These are phyloP conservation scores for Clarkia xantiana DNA, from an alignment of 345 rosid genomes.

Conservation along the genomic window DNA sequence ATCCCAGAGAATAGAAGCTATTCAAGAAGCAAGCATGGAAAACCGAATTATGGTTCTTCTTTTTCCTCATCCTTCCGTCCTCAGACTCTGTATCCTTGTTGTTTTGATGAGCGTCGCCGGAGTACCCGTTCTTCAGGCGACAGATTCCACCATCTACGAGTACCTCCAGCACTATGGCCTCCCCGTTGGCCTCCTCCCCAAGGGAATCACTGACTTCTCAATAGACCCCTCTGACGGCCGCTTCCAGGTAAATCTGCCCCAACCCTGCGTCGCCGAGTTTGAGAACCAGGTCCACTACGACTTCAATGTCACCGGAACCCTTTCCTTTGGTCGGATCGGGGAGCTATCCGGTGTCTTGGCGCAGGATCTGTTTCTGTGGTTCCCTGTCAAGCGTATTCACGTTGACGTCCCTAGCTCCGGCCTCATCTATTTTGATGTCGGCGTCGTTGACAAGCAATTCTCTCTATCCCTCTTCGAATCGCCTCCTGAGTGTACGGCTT, in stretches of 20 bases:
- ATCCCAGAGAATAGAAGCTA: too few species aligned
- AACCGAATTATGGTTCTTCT: too few species aligned
- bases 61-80: not conserved
- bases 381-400: conserved; percentile 58
- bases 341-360: conserved; percentile 57
- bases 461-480: conserved; percentile 65
- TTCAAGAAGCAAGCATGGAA: too few species aligned
- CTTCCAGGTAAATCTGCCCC: conserved; percentile 38
- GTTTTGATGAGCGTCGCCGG: too few species aligned
- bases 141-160: conserved; percentile 20
- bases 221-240: conserved; percentile 36
- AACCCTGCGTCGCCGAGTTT: conserved; percentile 64
- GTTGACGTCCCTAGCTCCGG: conserved; percentile 71
- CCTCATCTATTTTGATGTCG: conserved; percentile 64
- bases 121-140: too few species aligned
- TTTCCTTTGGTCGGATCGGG: conserved; percentile 50
- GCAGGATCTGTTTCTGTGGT: conserved; percentile 77
- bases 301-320: conserved; percentile 46
- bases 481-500: conserved; percentile 68
- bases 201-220: conserved; percentile 45
- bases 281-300: conserved; percentile 81
- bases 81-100: not conserved
- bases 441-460: conserved; percentile 68
- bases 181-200: conserved; percentile 67
- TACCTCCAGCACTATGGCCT: conserved; percentile 38